Evolutionary conservation across 306 rosid genomes (phyloP).

Genomic region (Cucurbita moschata): DNA sequence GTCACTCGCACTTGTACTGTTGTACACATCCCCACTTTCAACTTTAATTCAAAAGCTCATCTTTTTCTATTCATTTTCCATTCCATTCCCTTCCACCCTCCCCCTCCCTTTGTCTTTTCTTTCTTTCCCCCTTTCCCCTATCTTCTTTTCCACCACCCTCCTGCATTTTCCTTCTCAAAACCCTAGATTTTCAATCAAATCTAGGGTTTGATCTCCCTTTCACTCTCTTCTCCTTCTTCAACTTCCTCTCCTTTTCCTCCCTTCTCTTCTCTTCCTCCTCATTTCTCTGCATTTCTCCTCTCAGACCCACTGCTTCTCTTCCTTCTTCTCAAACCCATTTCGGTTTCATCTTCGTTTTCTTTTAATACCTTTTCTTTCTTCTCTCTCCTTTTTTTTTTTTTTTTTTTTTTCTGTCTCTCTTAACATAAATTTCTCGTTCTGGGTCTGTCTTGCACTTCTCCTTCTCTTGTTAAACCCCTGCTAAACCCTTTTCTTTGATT

Average conservation of each 20-base stretch:
- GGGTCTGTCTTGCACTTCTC: constrained; percentile 19
- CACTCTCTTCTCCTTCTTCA: constrained; percentile 1
- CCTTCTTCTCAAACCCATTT: constrained; percentile 11
- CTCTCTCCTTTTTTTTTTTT: background rate
- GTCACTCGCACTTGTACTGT: background rate
- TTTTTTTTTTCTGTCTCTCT: no score
- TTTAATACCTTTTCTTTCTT: background rate
- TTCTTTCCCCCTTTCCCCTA: constrained; percentile 11
- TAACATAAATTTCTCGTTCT: constrained; percentile 1
- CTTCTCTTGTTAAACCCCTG: constrained; percentile 13
- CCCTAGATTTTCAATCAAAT: constrained; percentile 77
- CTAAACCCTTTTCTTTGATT: constrained; percentile 2
- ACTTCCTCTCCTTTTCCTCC: constrained; percentile 7
- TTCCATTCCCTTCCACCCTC: constrained; percentile 3
- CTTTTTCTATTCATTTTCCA: constrained; percentile 23
- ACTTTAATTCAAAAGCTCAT: constrained; percentile 22
- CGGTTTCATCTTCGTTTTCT: constrained; percentile 11
- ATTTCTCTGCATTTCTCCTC: constrained; percentile 35
- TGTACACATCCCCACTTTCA: constrained; percentile 6
- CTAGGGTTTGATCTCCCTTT: constrained; percentile 58
- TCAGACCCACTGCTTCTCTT: constrained; percentile 5
- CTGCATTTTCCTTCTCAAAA: constrained; percentile 49
- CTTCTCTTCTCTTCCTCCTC: constrained; percentile 12
- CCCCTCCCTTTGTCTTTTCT: constrained; percentile 10
- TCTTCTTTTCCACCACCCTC: constrained; percentile 18